These are phyloP conservation scores for Saccharomyces hybrid DNA, from an alignment of 1,139 yeast genomes.

Conservation along the genomic window DNA sequence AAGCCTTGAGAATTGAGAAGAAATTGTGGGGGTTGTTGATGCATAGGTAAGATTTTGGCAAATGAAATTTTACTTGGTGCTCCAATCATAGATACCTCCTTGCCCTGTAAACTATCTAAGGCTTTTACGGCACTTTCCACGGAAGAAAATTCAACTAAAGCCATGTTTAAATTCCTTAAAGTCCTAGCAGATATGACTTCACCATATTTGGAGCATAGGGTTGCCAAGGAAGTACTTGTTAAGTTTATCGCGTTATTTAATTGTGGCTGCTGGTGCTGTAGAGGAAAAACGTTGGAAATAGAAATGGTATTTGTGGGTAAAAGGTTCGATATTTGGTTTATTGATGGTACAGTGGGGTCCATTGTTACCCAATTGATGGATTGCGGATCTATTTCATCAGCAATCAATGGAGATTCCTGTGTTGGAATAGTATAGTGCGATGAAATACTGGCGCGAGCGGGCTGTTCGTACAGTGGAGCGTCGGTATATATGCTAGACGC, in stretches of 20 bases:
- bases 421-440: constrained; percentile 31
- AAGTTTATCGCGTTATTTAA: constrained; percentile 28
- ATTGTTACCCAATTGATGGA: constrained; percentile 49
- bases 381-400: constrained; percentile 50
- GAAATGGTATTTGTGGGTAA: constrained; percentile 57
- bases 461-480: constrained; percentile 18
- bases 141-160: constrained; percentile 65
- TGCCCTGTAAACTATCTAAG: constrained; percentile 67
- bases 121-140: constrained; percentile 74
- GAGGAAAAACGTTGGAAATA: constrained; percentile 64
- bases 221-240: constrained; percentile 32
- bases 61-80: constrained; percentile 56
- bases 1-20: constrained; percentile 6
- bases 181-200: constrained; percentile 52
- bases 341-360: constrained; percentile 61
- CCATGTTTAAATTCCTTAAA: constrained; percentile 44
- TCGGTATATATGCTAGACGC: constrained; percentile 28
- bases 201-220: constrained; percentile 48
- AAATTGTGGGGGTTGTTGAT: constrained; percentile 21
- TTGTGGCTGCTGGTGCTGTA: constrained; percentile 39
- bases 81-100: constrained; percentile 69
- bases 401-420: constrained; percentile 34
- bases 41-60: constrained; percentile 49
- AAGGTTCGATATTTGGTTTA: constrained; percentile 26
- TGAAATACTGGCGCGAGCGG: constrained; percentile 35